Evolutionary conservation across 306 rosid genomes (phyloP), one percentile per base, ranked within the genome.

Genomic region (Abrus precatorius): DNA sequence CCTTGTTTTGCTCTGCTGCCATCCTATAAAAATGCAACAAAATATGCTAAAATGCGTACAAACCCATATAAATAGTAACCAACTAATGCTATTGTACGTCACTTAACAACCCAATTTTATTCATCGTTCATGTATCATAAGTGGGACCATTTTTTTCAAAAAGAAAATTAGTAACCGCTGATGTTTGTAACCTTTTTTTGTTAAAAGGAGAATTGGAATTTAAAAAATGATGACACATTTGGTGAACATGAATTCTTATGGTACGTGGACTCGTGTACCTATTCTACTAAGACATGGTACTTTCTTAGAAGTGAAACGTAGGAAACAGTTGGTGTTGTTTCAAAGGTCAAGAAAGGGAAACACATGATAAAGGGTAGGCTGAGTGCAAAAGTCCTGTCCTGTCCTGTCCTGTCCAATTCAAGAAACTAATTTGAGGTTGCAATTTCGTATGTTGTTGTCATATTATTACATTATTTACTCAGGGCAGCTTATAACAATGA

Each of bases 281-380:
- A 69, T 54, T 78, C 5, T 36, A 63, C 34, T 76, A 50, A 56
- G 69, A 45, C 36, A 63, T 38, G 49, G 20, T 11, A 77, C 47
- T 67, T 81, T 54, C 80, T 64, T 75, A 5, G 69, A 77, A 71
- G 69, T 74, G 77, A 82, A 76, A 83, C 28, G 30, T 30, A 62
- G 56, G 61, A 28, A 82, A 74, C 2, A 3, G 5, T 63, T 56
- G 60, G 14, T 64, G 38, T 14, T 72, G 27, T 54, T 59, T 67
- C 68, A 14, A 53, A 77, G 2, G 82, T 71, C 63, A 71, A 70
- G 45, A 83, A 71, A 7, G 63, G 72, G 45, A 67, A 41, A 34
- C 56, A 9, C 73, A 44, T 67, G 1, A 36, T 36, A 36, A 36
- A 71, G 12, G 54, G 8, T 52, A 29, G 44, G 47, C 14, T 34